A percentile compares a stretch with the other conserved stretches of the same genome.
phyloP scores from a whole-genome alignment of 257 asterid species.

The Gentiana straminea region DNA sequence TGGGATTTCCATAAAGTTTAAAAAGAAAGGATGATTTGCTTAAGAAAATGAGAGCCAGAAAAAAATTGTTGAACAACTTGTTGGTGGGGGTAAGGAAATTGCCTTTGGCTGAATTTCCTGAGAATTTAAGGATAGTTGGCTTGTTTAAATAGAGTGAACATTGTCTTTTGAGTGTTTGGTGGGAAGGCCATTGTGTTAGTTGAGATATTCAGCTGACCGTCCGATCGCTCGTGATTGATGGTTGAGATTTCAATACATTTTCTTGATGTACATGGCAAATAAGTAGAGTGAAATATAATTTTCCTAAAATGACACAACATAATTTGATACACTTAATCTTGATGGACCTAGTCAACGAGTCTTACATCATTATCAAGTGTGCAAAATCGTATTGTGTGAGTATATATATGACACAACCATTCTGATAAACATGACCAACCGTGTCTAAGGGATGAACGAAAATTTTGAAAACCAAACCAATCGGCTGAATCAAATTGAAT shows the following conservation, averaged over 20 bases:
- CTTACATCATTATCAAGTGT: too few relatives aligned
- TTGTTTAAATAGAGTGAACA: conserved; percentile 26
- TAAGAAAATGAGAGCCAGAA: background rate
- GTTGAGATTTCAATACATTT: conserved; percentile 15
- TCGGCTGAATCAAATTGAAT: too few relatives aligned
- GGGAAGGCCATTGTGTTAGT: conserved; percentile 26
- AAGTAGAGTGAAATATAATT: background rate
- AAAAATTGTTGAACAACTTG: background rate
- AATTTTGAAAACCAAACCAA: too few relatives aligned
- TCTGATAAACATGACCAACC: too few relatives aligned
- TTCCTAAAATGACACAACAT: background rate
- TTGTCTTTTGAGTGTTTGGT: conserved; percentile 16
- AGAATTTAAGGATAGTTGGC: conserved; percentile 17
- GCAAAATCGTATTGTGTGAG: too few relatives aligned
- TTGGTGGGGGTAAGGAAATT: conserved; percentile 18
- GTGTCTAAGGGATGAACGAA: too few relatives aligned
- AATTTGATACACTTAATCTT: background rate
- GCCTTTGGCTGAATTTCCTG: conserved; percentile 28
- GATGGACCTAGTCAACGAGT: too few relatives aligned
- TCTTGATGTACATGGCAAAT: conserved; percentile 8
- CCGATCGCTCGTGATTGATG: conserved; percentile 11
- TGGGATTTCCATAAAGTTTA: conserved; percentile 8
- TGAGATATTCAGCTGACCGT: conserved; percentile 22
- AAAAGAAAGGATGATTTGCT: background rate
- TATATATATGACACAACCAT: too few relatives aligned